Evolutionary conservation across 2,329 filamentous ascomycete species (phyloP).

Genomic region (Colletotrichum sp.): DNA sequence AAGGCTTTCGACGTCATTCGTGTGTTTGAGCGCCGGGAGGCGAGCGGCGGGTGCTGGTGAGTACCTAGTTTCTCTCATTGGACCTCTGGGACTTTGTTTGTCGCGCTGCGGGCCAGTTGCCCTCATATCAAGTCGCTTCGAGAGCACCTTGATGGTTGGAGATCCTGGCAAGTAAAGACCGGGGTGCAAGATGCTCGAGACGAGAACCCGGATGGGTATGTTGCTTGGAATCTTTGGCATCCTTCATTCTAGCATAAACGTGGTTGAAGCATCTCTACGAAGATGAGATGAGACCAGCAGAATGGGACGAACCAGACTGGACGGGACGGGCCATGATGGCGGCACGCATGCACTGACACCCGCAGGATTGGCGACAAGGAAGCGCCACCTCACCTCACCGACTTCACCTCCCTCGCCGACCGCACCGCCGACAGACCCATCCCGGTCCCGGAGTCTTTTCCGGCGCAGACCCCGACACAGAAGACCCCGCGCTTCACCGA

Average conservation of each 20-base stretch:
- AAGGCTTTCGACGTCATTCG: slow-evolving; percentile 62
- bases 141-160: background rate
- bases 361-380: slow-evolving; percentile 47
- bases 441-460: slow-evolving; percentile 50
- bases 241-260: background rate
- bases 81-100: background rate
- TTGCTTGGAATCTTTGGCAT: background rate
- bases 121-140: background rate
- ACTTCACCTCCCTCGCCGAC: slow-evolving; percentile 50
- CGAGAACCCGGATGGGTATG: background rate
- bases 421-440: slow-evolving; percentile 56
- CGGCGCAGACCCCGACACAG: slow-evolving; percentile 46
- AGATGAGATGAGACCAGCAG: background rate
- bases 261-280: background rate
- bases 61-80: slow-evolving; percentile 20
- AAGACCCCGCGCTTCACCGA: slow-evolving; percentile 55
- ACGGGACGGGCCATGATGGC: background rate
- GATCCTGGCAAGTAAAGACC: background rate
- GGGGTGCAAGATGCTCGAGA: background rate
- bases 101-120: background rate
- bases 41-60: slow-evolving; percentile 66
- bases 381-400: slow-evolving; percentile 44
- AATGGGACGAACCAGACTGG: background rate
- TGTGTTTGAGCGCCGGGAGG: slow-evolving; percentile 66
- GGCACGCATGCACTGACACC: background rate